phyloP scores from a whole-genome alignment of 192 early-diverging fungal species.

The Gorgonomyces haynaldii region DNA sequence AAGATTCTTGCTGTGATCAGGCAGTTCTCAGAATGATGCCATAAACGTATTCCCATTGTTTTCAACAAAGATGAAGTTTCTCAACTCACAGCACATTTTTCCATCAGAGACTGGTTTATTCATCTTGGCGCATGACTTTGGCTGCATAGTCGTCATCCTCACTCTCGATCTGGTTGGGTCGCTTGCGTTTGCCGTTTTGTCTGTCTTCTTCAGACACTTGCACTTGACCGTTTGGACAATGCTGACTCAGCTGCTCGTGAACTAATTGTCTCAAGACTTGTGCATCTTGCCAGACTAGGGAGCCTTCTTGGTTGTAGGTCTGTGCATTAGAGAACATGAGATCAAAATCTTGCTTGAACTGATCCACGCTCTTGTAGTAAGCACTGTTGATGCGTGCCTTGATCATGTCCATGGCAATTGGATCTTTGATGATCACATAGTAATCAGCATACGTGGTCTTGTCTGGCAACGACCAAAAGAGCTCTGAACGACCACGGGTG shows the following conservation, averaged over 20 bases:
- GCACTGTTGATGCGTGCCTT: conserved; percentile 55
- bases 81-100: no score
- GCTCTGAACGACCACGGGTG: conserved; percentile 50
- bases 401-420: conserved; percentile 85
- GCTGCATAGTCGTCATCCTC: no score
- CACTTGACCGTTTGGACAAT: no score
- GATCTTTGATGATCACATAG: conserved; percentile 76
- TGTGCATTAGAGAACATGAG: conserved; percentile 88
- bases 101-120: no score
- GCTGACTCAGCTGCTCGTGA: no score
- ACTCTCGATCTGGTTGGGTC: no score
- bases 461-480: conserved; percentile 68
- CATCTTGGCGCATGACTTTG: no score
- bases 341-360: conserved; percentile 70
- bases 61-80: no score
- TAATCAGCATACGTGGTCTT: conserved; percentile 74
- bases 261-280: conserved; percentile 38
- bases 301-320: conserved; percentile 83
- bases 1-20: conserved; percentile 33
- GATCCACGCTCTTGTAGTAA: conserved; percentile 42
- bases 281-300: conserved; percentile 86
- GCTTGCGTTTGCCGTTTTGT: no score
- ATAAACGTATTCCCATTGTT: no score
- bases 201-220: no score
- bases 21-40: no score